These are phyloP conservation scores for Phytophthora syringae DNA, from an alignment of 352 stramenopile genomes.

Conservation along the genomic window DNA sequence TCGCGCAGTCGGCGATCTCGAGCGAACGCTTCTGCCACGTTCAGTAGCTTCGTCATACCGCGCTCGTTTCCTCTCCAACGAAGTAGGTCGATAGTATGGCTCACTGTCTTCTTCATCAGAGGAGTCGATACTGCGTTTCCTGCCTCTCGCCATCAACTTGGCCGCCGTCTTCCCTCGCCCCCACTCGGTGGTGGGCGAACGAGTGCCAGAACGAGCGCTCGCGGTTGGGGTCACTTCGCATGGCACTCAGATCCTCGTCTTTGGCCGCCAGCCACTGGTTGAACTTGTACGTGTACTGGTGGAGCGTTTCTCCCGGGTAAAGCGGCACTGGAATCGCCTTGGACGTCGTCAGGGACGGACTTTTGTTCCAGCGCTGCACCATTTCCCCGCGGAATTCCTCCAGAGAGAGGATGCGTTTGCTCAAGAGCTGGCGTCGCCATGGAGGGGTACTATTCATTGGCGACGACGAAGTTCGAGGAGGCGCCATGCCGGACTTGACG, in stretches of 20 bases:
- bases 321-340: slow-evolving; percentile 9
- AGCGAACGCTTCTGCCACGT: neutral
- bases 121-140: neutral
- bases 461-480: too few relatives aligned
- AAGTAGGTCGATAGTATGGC: neutral
- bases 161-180: neutral
- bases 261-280: neutral
- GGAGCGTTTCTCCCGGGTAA: neutral
- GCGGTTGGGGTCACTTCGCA: neutral
- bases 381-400: slow-evolving; percentile 11
- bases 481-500: neutral
- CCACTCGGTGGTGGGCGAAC: slow-evolving; percentile 10
- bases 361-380: neutral
- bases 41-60: neutral
- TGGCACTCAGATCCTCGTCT: neutral
- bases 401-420: neutral
- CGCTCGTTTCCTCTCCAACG: neutral
- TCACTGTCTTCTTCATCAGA: neutral
- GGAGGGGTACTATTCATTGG: too few relatives aligned
- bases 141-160: neutral
- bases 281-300: neutral
- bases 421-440: neutral
- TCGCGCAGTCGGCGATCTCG: neutral
- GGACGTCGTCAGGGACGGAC: neutral
- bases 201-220: slow-evolving; percentile 15